Conservation (phyloP, 2,329 filamentous ascomycete genomes). For the Alternaria ethzedia region DNA sequence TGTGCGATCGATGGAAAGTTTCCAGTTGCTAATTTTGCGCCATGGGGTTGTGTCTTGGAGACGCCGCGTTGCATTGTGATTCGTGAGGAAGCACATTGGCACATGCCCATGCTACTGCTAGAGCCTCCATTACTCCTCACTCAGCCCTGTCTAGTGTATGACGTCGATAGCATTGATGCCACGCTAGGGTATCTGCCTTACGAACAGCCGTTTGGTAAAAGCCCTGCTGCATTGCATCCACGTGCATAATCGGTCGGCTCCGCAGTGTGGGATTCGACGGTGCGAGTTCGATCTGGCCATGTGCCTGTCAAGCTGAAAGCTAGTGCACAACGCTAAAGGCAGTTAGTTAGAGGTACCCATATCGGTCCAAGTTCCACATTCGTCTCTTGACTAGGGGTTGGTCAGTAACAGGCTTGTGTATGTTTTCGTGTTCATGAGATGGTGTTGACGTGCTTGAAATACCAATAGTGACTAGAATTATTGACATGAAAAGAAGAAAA, state of each 20-base stretch:
- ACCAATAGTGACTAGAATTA: neutral
- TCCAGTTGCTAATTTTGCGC: neutral
- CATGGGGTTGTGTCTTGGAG: neutral
- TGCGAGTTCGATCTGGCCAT: neutral
- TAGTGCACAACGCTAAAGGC: neutral
- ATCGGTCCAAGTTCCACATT: neutral
- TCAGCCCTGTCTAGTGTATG: neutral
- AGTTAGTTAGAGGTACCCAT: neutral
- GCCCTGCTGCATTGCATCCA: neutral
- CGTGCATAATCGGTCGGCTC: constrained; percentile 2
- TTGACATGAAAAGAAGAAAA: neutral
- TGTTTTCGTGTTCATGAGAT: neutral
- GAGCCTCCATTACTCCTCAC: neutral
- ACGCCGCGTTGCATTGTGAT: neutral
- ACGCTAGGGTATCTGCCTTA: neutral
- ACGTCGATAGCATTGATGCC: neutral
- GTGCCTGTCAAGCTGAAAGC: neutral
- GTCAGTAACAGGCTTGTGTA: neutral
- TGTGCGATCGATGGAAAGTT: neutral
- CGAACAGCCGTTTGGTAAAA: neutral
- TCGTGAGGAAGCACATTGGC: neutral
- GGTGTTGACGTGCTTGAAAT: neutral
- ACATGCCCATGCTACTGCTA: neutral
- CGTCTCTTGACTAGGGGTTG: neutral
- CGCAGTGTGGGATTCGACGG: constrained; percentile 8